phyloP scores from a whole-genome alignment of 495 filamentous ascomycete species.

The Trichoderma orchidacearum region DNA sequence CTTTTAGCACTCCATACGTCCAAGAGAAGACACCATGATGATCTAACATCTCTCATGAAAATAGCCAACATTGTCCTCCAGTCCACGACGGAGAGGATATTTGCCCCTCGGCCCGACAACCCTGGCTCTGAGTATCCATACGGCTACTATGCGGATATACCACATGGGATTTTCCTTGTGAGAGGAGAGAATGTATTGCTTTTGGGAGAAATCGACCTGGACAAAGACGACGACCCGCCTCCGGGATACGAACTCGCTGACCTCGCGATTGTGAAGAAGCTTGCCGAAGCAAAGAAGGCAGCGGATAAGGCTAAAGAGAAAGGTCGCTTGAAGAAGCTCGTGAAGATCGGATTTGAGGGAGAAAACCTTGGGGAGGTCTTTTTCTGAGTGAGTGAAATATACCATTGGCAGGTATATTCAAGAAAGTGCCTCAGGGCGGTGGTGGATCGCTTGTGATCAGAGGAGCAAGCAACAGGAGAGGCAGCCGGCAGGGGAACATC shows the following conservation, averaged over 20 bases:
- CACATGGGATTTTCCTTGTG: constrained; percentile 74
- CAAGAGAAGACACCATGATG: constrained; percentile 2
- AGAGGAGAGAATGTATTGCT: constrained; percentile 88
- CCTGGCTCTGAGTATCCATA: constrained; percentile 5
- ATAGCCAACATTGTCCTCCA: constrained; percentile 89
- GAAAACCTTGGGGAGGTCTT: constrained; percentile 68
- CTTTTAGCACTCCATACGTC: too few species aligned
- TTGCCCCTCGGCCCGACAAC: constrained; percentile 29
- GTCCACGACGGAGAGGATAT: constrained; percentile 78
- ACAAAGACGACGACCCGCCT: constrained; percentile 83
- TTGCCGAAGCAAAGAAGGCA: constrained; percentile 54
- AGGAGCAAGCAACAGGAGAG: background rate
- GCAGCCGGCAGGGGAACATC: background rate
- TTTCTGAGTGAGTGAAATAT: constrained; percentile 30
- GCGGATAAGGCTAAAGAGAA: constrained; percentile 62
- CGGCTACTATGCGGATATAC: constrained; percentile 65
- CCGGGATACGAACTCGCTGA: constrained; percentile 52
- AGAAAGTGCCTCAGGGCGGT: background rate
- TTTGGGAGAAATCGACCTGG: constrained; percentile 88
- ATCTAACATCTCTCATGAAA: background rate
- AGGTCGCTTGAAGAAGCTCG: constrained; percentile 50
- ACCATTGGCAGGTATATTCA: background rate
- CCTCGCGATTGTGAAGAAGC: constrained; percentile 51
- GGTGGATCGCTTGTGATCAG: too few species aligned
- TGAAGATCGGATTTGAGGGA: constrained; percentile 71